Base-by-base conservation (phyloP, 345 rosid species). In the Carallia brachiata region DNA sequence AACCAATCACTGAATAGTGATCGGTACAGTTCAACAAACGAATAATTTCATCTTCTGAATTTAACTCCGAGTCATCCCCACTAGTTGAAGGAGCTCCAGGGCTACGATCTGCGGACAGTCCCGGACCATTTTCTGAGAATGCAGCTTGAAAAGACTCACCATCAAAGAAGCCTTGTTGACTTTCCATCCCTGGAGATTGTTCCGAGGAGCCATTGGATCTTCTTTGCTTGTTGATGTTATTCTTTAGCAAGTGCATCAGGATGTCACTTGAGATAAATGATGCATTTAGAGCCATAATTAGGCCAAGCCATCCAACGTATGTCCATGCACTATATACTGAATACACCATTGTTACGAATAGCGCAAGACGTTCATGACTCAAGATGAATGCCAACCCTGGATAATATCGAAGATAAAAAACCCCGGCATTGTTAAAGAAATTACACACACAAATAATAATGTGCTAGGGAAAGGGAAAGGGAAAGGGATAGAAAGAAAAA, bases 181-280 rank as follows among this genome's bases (percentile, higher is more conserved):
- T 81, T 52, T 82, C 82, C 77, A 73, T 62, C 72, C 89, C 91
- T 48, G 70, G 53, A 67, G 75, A 68, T 77, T 82, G 91, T 60
- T 86, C 88, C 12, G 73, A 56, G 23, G 70, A 58, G 62, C 79
- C 69, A 71, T 78, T 74, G 36, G 87, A 73, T 57, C 81, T 80
- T 76, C 80, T 77, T 28, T 84, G 85, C 71, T 82, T 88, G 82
- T 83, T 79, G 56, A 84, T 6, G 65, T 84, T 86, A 64, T 89
- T 80, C 82, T 88, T 90, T 67, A 89, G 75, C 77, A 88, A 86
- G 85, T 86, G 88, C 70, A 89, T 80, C 77, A 95, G 83, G 58
- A 78, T 87, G 75, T 95, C 98, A 73, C 94, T 95, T 68, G 99
- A 90, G 86, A 95, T 74, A 76, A 95, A 95, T 36, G 99, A 88